Base-by-base conservation (phyloP, 768 basidiomycete species). In the Russula ochroleuca region DNA sequence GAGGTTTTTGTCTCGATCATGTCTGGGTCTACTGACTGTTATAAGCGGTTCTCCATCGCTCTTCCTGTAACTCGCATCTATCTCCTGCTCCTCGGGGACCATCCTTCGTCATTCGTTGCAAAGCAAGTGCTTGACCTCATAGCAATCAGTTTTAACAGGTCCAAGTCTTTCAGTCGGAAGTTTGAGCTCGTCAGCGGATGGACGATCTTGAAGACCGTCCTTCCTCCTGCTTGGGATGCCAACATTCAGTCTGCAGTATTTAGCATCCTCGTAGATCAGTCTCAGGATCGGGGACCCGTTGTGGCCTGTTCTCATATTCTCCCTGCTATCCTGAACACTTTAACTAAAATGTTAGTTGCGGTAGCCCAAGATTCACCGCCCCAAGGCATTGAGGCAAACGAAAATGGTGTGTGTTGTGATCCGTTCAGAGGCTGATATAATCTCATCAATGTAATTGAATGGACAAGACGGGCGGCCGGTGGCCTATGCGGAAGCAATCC, bases 101-200 rank as follows among this genome's bases (percentile, higher is more conserved):
- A 80, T n/a, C 91, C 94, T 0, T 76, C 89, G 0, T 69, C 81
- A 13, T 71, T 77, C 40, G 80, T 87, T 49, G 81, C 83, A 13
- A 77, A 81, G 31, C 82, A 85, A 66, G 78, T 92, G 45, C 76
- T 92, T 1, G 74, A 74, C 1, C 74, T 94, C 21, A 79, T 92
- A 10, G 77, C 78, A 2, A 77, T 86, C 58, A 81, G 85, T 62
- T 77, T 87, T 33, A 74, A 74, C 17, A 73, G 78, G 33, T 85
- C 85, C 0, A 70, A 80, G 11, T 81, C 85, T 2, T 97, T 94
- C 75, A 81, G 77, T 51, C 79, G 87, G 60, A 93, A 90, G 69
- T 93, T 96, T 68, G 94, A 95, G 72, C 76, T 89, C 1, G 85
- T 90, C 41, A 87, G 86, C 57, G 94, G 94, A 10, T 96, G 93